Base-by-base conservation (phyloP, 1,284 basidiomycete species). In the Ganoderma lucidum region DNA sequence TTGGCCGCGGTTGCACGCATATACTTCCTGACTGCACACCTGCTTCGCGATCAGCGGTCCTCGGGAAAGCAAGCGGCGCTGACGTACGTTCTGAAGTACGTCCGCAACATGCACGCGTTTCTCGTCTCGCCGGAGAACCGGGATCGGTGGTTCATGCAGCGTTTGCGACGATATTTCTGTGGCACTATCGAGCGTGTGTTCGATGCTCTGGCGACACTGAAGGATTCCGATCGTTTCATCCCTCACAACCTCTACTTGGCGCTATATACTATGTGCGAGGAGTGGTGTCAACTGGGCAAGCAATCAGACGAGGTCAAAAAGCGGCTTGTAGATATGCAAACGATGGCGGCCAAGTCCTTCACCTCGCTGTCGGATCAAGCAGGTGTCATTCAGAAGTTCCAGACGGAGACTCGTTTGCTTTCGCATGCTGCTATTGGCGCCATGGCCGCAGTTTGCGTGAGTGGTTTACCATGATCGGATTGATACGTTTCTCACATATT, bases 1-100 rank as follows among this genome's bases (percentile, higher is more conserved):
- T 94, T 95, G 80, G 95, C 94, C 0, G 93, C 95, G 15, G 90
- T 97, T n/a, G 94, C 94, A 8, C 91, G 95, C 59, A 96, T 97
- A 41, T 96, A 97, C 78, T 91, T 91, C 76, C 86, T 97, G 39
- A 96, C 96, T 0, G 91, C 96, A 1, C 91, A 91, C 63, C 86
- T 92, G 55, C 83, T 97, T 62, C 90, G 92, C 69, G 87, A 93
- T 65, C 88, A 93, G 63, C 87, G 91, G 56, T 90, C 91, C 4
- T 84, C 90, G 6, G 88, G 86, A 45, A 89, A 93, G 69, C 90
- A 92, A 75, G 87, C 90, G 23, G 91, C 94, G 44, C 82, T 97
- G 10, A 86, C 89, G 4, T 91, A 94, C 63, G 90, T 97, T 51
- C 87, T 97, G 70, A 93, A 93, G 71, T 98, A 97, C 78, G 90